A percentile compares a stretch with the other conserved stretches of the same genome.
Evolutionary conservation across 2,329 filamentous ascomycete species (phyloP).

Genomic region (Hypoxylon sp.): DNA sequence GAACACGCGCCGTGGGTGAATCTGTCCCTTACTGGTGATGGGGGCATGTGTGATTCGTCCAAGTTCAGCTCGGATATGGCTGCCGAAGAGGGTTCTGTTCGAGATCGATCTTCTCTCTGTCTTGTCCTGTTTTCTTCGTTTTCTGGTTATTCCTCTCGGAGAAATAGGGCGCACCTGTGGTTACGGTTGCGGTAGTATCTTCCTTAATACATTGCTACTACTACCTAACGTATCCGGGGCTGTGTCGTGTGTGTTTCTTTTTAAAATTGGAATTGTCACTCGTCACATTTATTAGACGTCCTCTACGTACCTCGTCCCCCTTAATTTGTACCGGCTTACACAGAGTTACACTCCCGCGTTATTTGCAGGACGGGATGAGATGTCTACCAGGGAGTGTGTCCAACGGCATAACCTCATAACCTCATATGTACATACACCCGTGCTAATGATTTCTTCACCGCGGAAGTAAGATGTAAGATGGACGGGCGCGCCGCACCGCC

Average conservation of each 20-base stretch:
- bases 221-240: not conserved
- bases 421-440: not conserved
- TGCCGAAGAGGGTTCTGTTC: constrained; percentile 31
- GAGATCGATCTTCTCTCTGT: not conserved
- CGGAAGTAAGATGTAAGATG: constrained; percentile 25
- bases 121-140: not conserved
- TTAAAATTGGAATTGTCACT: not conserved
- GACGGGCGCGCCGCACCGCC: not conserved
- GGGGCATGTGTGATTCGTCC: not conserved
- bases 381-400: not conserved
- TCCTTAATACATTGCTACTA: too few relatives aligned
- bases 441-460: not conserved
- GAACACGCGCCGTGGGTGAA: constrained; percentile 1
- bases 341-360: constrained; percentile 12
- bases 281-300: constrained; percentile 1
- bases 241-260: not conserved
- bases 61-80: constrained; percentile 23
- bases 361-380: constrained; percentile 1
- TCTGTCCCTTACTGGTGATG: not conserved
- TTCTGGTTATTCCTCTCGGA: constrained; percentile 5
- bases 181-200: not conserved
- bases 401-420: not conserved
- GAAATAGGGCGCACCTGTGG: not conserved
- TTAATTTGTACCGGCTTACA: constrained; percentile 2
- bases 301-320: constrained; percentile 6